Evolutionary conservation across 2,329 filamentous ascomycete species (phyloP), one percentile per base, ranked within the genome.

Genomic region (Aspergillus fumigatus): DNA sequence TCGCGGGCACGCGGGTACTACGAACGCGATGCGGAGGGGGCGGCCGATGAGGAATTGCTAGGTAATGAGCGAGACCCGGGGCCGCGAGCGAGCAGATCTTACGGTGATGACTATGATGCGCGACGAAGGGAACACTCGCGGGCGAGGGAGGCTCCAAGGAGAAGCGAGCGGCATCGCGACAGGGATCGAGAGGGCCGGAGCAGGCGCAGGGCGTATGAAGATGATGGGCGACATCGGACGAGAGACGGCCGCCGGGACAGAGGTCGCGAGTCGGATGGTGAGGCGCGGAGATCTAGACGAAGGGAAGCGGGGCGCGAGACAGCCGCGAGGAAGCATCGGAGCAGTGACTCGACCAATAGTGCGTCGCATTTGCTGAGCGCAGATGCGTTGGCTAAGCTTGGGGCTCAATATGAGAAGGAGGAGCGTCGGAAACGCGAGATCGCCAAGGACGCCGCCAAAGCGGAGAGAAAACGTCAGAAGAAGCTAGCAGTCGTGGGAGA

Each of bases 321-420:
- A 43, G 41, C 51, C 57, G 64, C 60, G 61, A 66, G 61, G 58
- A 78, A 75, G 64, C 73, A 72, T 68, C 64, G 69, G 47, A 76
- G 75, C 48, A 71, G 69, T 0, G 75, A 76, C 32, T 79, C 76
- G 17, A 71, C 74, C 5, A 75, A 73, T 59, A 78, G 75, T 59
- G 70, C 69, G 8, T 75, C 73, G 1, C 71, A 75, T 58, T 58
- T 79, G 14, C 65, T 85, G 66, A 71, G 77, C 73, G 58, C 68
- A 2, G 82, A 84, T 63, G 85, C 87, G 4, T 73, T 92, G 50
- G 86, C 86, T 11, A 84, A 85, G 66, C 73, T 92, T 49, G 82
- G 90, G 64, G 79, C 83, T 51, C 75, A 83, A 53, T 87, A 89
- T 71, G 78, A 81, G 26, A 81, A 84, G 60, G 78, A 77, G 41